Evolutionary conservation across 345 rosid species (phyloP).

Genomic region (Salix exigua): DNA sequence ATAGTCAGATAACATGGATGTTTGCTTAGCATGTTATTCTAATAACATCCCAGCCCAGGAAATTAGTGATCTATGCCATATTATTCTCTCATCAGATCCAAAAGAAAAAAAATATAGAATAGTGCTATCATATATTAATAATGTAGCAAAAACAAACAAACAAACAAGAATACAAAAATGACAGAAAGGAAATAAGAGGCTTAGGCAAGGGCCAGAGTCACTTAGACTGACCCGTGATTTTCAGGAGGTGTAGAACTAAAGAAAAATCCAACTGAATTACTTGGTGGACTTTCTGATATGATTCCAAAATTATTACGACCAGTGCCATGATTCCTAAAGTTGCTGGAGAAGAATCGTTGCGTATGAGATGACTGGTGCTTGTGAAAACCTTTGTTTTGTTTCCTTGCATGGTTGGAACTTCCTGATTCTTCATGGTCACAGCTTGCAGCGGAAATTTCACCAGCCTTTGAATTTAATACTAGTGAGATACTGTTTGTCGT

Average conservation of each 20-base stretch:
- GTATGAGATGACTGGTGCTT: conserved; percentile 65
- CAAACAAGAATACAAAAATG: neutral
- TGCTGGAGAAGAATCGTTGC: conserved; percentile 79
- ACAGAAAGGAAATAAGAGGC: neutral
- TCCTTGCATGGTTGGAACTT: conserved; percentile 41
- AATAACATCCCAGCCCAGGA: neutral
- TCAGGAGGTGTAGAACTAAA: conserved; percentile 97
- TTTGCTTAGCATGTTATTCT: neutral
- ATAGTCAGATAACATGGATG: neutral
- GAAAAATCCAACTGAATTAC: conserved; percentile 90
- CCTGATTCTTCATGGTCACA: conserved; percentile 60
- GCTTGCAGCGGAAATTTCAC: conserved; percentile 44
- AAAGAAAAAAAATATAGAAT: neutral
- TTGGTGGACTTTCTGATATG: conserved; percentile 92
- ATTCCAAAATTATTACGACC: conserved; percentile 48
- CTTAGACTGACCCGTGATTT: conserved; percentile 62
- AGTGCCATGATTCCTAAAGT: conserved; percentile 62
- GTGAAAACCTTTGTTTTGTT: conserved; percentile 53
- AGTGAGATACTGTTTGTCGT: conserved; percentile 36
- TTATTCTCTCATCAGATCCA: neutral
- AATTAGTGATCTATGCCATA: neutral
- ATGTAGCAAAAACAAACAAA: too few relatives aligned
- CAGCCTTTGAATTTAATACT: conserved; percentile 38
- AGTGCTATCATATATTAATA: neutral
- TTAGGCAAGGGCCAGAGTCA: conserved; percentile 9